Conservation (phyloP, 768 basidiomycete species). For the Termitomyces sp. region DNA sequence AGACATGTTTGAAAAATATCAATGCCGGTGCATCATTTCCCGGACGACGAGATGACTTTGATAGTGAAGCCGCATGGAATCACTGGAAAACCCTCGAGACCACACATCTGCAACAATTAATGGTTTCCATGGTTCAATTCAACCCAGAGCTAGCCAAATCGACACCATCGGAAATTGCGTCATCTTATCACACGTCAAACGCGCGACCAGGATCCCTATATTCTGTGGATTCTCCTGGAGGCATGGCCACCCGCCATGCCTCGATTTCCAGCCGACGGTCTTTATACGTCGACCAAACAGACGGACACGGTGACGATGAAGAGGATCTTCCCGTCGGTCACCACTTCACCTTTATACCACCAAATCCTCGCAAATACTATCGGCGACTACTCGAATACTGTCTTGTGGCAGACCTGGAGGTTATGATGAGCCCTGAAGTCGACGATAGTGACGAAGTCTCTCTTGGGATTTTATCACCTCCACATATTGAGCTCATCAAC, state of each 20-base stretch:
- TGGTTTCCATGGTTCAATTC: constrained; percentile 80
- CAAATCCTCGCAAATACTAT: constrained; percentile 84
- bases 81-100: constrained; percentile 83
- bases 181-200: constrained; percentile 41
- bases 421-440: constrained; percentile 88
- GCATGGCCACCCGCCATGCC: constrained; percentile 41
- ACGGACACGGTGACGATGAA: constrained; percentile 50
- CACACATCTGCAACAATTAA: constrained; percentile 80
- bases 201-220: constrained; percentile 59
- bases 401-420: constrained; percentile 80
- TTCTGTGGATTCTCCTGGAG: constrained; percentile 33
- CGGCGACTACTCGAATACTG: constrained; percentile 79
- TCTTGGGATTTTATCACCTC: constrained; percentile 77
- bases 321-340: constrained; percentile 71
- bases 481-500: constrained; percentile 79
- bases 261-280: constrained; percentile 73
- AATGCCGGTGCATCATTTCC: constrained; percentile 82
- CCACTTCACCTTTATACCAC: constrained; percentile 87
- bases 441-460: constrained; percentile 95
- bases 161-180: constrained; percentile 51
- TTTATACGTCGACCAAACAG: constrained; percentile 36
- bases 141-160: constrained; percentile 88
- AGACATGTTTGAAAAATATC: constrained; percentile 92
- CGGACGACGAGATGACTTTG: constrained; percentile 84
- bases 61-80: constrained; percentile 75